These are phyloP conservation scores for Tolypocladium capitatum DNA, from an alignment of 2,329 filamentous ascomycete species.

Conservation along the genomic window DNA sequence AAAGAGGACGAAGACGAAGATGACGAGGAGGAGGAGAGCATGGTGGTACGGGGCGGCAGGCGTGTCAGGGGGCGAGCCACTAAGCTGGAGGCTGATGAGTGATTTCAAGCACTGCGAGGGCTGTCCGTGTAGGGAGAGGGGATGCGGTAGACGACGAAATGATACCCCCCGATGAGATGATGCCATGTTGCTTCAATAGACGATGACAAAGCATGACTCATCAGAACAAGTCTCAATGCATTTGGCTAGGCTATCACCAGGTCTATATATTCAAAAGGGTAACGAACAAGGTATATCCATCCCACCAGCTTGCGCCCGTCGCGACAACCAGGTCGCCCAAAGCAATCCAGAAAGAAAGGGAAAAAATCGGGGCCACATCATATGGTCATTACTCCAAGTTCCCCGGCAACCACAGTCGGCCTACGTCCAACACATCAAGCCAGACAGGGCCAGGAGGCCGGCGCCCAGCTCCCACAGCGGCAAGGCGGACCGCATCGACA, in stretches of 20 bases:
- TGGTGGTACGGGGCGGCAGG: conserved; percentile 12
- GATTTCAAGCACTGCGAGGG: neutral
- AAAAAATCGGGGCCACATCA: neutral
- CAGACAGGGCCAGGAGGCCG: neutral
- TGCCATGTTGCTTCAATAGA: neutral
- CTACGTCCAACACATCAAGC: neutral
- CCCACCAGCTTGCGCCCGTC: neutral
- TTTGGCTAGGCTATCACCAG: neutral
- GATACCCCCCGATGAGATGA: conserved; percentile 5
- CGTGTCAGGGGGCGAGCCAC: conserved; percentile 7
- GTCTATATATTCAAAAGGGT: neutral
- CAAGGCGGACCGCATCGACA: neutral
- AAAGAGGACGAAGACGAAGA: conserved; percentile 21
- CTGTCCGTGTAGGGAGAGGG: neutral
- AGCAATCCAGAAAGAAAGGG: neutral
- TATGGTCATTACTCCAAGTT: too few relatives aligned
- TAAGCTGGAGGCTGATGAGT: conserved; percentile 10
- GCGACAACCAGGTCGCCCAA: neutral
- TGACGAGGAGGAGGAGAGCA: conserved; percentile 10
- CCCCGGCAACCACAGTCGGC: neutral
- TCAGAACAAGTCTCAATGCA: neutral
- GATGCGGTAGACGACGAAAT: neutral
- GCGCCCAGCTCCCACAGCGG: neutral
- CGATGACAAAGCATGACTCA: neutral
- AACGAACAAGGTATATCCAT: neutral